These are phyloP conservation scores for Phytophthora tentaculata DNA, from an alignment of 352 stramenopile species.

Conservation along the genomic window DNA sequence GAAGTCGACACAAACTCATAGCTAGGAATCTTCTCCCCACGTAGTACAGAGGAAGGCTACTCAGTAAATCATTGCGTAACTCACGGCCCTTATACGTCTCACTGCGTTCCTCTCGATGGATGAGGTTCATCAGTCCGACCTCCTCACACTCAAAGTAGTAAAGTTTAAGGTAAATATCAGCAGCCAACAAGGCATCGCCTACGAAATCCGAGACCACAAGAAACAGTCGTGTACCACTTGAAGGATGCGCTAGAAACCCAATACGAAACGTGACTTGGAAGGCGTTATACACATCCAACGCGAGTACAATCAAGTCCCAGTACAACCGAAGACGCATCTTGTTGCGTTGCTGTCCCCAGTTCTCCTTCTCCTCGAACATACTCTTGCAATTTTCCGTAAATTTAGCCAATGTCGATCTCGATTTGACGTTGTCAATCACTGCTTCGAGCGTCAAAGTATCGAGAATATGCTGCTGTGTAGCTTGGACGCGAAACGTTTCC, in stretches of 20 bases:
- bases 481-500: slow-evolving; percentile 40
- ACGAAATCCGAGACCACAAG: slow-evolving; percentile 50
- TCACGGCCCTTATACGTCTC: slow-evolving; percentile 46
- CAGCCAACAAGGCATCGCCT: slow-evolving; percentile 46
- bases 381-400: slow-evolving; percentile 61
- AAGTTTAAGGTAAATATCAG: slow-evolving; percentile 74
- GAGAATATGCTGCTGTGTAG: slow-evolving; percentile 55
- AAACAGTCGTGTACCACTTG: slow-evolving; percentile 12
- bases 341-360: slow-evolving; percentile 44
- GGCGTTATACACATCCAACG: slow-evolving; percentile 69
- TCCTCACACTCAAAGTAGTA: slow-evolving; percentile 81
- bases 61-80: slow-evolving; percentile 50
- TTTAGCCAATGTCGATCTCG: slow-evolving; percentile 43
- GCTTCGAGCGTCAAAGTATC: slow-evolving; percentile 56
- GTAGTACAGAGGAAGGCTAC: slow-evolving; percentile 74
- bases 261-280: slow-evolving; percentile 80
- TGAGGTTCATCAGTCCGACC: slow-evolving; percentile 51
- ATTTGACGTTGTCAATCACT: slow-evolving; percentile 60
- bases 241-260: slow-evolving; percentile 55
- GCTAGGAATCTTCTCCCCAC: slow-evolving; percentile 54
- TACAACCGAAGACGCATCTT: slow-evolving; percentile 66
- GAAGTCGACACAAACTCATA: slow-evolving; percentile 66
- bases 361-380: slow-evolving; percentile 69
- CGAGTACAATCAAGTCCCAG: slow-evolving; percentile 64
- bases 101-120: slow-evolving; percentile 55